Percentiles rank a stretch among this genome's conserved stretches.
Conservation (phyloP, 2,329 filamentous ascomycete species). For the Talaromyces verruculosus region DNA sequence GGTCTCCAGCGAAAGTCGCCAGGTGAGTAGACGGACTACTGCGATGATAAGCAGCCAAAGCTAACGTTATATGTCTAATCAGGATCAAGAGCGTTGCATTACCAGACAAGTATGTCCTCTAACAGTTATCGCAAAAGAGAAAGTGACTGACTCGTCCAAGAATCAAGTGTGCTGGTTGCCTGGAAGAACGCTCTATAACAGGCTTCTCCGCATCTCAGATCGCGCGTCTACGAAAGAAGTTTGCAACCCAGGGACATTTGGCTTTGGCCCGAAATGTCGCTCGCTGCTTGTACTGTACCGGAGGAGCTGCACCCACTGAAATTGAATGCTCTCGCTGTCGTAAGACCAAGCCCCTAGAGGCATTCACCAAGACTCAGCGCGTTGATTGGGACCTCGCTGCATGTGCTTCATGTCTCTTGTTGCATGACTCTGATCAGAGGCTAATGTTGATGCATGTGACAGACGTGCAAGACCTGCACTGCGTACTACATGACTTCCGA, state of each 20-base stretch:
- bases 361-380: constrained; percentile 53
- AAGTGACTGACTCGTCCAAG: constrained; percentile 29
- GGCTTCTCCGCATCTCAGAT: constrained; percentile 53
- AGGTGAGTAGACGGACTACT: background rate
- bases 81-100: background rate
- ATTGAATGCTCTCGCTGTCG: constrained; percentile 52
- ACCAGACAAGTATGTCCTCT: constrained; percentile 7
- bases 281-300: constrained; percentile 49
- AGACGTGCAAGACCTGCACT: constrained; percentile 47
- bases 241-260: constrained; percentile 22
- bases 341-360: constrained; percentile 47
- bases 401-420: constrained; percentile 29
- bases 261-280: constrained; percentile 28
- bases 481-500: constrained; percentile 37
- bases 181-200: constrained; percentile 38
- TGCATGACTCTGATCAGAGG: constrained; percentile 2
- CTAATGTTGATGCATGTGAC: background rate
- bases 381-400: constrained; percentile 48
- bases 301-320: constrained; percentile 43
- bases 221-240: constrained; percentile 33
- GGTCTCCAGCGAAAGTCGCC: constrained; percentile 1
- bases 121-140: too few relatives aligned
- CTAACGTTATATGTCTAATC: background rate
- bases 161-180: constrained; percentile 51
- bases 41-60: background rate